Evolutionary conservation across 768 basidiomycete genomes (phyloP).

Genomic region (Rhodotorula diobovata): DNA sequence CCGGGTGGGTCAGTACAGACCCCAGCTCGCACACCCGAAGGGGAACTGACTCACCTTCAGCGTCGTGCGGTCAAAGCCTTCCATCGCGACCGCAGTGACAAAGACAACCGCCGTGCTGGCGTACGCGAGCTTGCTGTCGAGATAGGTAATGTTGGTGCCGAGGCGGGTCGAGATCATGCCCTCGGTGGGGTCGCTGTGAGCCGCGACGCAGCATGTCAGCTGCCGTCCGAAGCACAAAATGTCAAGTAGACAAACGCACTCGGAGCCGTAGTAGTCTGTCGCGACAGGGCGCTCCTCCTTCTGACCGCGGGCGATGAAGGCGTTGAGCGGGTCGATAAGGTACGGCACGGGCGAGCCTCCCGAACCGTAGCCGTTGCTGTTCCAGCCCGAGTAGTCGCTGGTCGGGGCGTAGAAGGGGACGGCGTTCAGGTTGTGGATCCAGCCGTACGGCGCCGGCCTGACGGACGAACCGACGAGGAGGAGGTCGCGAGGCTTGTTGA

Average conservation of each 20-base stretch:
- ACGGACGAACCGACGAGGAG: conserved; percentile 13
- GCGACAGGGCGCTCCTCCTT: conserved; percentile 8
- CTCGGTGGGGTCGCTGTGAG: conserved; percentile 13
- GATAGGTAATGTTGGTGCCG: conserved; percentile 11
- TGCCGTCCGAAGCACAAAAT: no score
- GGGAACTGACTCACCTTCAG: conserved; percentile 17
- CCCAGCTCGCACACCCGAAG: background rate
- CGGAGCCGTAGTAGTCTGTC: conserved; percentile 28
- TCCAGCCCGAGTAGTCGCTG: background rate
- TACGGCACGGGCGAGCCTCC: conserved; percentile 44
- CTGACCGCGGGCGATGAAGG: conserved; percentile 42
- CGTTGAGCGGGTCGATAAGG: conserved; percentile 46
- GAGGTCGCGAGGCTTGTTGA: conserved; percentile 7
- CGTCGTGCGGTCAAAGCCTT: conserved; percentile 38
- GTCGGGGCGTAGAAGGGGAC: background rate
- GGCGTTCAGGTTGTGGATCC: background rate
- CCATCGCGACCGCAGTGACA: conserved; percentile 27
- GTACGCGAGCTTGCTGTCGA: conserved; percentile 26
- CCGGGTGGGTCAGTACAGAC: background rate
- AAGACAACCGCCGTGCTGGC: conserved; percentile 33
- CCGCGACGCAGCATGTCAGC: background rate
- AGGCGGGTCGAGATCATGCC: conserved; percentile 7
- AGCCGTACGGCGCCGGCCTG: conserved; percentile 41
- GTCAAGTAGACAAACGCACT: conserved; percentile 4
- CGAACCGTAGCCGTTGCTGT: conserved; percentile 45